Base-by-base conservation (phyloP, 108 stramenopile genomes). In the Epithemia pelagica region DNA sequence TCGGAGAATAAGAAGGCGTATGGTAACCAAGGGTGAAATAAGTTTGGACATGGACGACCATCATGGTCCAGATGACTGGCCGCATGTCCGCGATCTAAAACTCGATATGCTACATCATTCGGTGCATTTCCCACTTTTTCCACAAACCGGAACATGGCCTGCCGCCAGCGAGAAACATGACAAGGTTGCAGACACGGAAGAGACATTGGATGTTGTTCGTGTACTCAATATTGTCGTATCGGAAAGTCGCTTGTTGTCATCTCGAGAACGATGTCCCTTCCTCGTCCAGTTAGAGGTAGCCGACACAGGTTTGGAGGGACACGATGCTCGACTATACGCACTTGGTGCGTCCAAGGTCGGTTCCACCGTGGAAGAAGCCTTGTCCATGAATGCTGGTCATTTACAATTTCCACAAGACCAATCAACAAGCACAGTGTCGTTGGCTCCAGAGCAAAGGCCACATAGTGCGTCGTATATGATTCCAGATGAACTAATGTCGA, bases 41-140 rank as follows among this genome's bases (percentile, higher is more conserved):
- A 93, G 89, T 63, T 69, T 93, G 0, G 92, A 93, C 76, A 87
- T 89, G 8, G 91, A 92, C 27, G 85, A 87, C 58, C 67, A 83
- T 57, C 77, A 73, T 26, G 67, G 70, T 56, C 74, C 81, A 30
- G 61, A 84, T 65, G 80, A 83, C 31, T 80, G 82, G 78, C 78
- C 83, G 22, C 37, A 52, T 29, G 60, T 76, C 23, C 2, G 54
- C 25, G 86, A 89, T 51, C 37, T 93, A 0, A 66, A 75, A 1
- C 66, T 74, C 32, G 87, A 89, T 62, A 82, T 87, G 79, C 69
- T 90, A 31, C 73, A 78, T 28, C 78, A 89, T 64, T 93, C 92
- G 0, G 87, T 93, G 19, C 89, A 93, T 77, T 80, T 93, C 46
- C 83, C 86, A 21, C 66, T 93, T 64, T 78, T 85, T 33, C 92